Percentiles rank a stretch among this genome's conserved stretches.
phyloP scores from a whole-genome alignment of 768 basidiomycete genomes.

The Lyophyllum decastes region DNA sequence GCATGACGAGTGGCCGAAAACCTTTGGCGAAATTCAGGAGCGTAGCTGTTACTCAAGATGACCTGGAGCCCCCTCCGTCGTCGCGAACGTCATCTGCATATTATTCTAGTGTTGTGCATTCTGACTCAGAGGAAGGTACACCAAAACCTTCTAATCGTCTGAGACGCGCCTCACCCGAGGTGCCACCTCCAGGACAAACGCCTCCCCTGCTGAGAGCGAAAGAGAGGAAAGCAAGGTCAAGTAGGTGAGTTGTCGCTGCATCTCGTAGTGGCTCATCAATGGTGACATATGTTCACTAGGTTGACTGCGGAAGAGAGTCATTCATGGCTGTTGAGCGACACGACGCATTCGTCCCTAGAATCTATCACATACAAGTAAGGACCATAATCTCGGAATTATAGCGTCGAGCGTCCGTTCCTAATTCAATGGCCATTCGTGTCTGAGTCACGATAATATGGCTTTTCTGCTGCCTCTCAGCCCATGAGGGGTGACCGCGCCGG shows the following conservation, averaged over 20 bases:
- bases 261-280: not conserved
- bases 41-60: not conserved
- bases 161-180: not conserved
- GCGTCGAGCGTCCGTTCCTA: not conserved
- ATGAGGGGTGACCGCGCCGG: too few species aligned
- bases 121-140: conserved; percentile 8
- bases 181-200: not conserved
- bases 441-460: too few species aligned
- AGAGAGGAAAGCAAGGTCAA: not conserved
- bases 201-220: conserved; percentile 9
- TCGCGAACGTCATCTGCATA: not conserved
- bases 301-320: conserved; percentile 1
- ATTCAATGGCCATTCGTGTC: not conserved
- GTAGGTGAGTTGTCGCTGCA: conserved; percentile 5
- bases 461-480: too few species aligned
- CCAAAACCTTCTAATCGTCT: conserved; percentile 10
- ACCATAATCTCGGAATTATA: not conserved
- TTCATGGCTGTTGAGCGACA: conserved; percentile 30
- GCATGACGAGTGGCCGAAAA: conserved; percentile 8
- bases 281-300: not conserved
- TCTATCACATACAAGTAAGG: not conserved
- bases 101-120: not conserved
- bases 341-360: conserved; percentile 17
- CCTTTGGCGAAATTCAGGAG: not conserved
- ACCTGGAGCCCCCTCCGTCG: not conserved